Evolutionary conservation across 139 green algal species (phyloP).

Genomic region (Mesotaenium endlicherianum): DNA sequence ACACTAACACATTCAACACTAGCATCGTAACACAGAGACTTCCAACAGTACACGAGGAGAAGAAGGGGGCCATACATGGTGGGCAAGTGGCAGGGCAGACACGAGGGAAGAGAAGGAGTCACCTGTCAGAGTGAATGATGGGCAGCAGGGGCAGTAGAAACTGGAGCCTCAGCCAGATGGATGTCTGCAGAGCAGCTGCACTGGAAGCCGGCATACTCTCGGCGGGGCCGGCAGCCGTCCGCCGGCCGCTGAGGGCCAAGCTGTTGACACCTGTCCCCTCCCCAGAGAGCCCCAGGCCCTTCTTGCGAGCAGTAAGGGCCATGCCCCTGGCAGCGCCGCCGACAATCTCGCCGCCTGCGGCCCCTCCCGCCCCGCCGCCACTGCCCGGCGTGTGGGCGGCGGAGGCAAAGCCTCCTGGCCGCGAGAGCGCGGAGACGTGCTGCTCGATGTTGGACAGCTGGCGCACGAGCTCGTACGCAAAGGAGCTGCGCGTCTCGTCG

Average conservation of each 20-base stretch:
- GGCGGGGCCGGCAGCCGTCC: neutral
- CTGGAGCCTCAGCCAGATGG: constrained; percentile 35
- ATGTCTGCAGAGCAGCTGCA: constrained; percentile 36
- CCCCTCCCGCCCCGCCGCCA: neutral
- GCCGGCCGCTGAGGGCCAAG: neutral
- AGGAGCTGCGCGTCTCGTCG: constrained; percentile 13
- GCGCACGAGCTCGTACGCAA: constrained; percentile 20
- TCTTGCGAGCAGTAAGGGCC: too few species aligned
- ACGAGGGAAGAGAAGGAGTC: neutral
- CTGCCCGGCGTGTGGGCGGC: neutral
- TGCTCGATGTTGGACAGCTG: constrained; percentile 29
- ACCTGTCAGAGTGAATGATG: constrained; percentile 17
- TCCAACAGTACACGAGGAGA: too few species aligned
- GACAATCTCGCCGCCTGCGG: neutral
- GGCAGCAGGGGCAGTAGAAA: constrained; percentile 42
- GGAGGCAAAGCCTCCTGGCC: too few species aligned
- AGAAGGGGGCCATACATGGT: too few species aligned
- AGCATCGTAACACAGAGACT: neutral
- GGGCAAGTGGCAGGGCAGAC: neutral
- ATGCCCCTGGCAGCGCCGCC: neutral
- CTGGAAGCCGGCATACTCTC: neutral
- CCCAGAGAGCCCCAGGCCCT: neutral
- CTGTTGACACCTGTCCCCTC: neutral
- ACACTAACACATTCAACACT: neutral
- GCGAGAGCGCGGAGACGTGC: neutral